Evolutionary conservation across 2,329 filamentous ascomycete species (phyloP).

Genomic region (Talaromyces sp.): DNA sequence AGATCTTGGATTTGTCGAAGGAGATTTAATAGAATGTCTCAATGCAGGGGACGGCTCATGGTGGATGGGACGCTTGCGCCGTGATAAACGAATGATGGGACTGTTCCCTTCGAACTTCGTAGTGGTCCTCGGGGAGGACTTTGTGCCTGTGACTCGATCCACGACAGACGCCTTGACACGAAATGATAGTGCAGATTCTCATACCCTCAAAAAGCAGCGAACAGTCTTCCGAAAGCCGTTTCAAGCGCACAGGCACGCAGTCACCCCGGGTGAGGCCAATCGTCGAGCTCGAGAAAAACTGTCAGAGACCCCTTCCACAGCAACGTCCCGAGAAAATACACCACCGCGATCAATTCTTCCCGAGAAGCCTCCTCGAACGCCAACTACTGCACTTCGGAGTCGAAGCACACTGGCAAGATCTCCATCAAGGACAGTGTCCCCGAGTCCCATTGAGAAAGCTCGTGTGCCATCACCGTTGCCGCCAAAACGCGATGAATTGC

Average conservation of each 20-base stretch:
- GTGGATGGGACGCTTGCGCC: slow-evolving; percentile 92
- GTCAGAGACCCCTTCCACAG: slow-evolving; percentile 35
- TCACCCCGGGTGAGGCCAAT: slow-evolving; percentile 38
- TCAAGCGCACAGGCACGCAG: slow-evolving; percentile 57
- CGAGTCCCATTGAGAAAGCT: slow-evolving; percentile 5
- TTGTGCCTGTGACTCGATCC: slow-evolving; percentile 61
- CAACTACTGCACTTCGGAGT: slow-evolving; percentile 39
- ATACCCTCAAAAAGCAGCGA: slow-evolving; percentile 57
- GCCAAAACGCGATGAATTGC: slow-evolving; percentile 2
- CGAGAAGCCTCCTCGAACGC: slow-evolving; percentile 30
- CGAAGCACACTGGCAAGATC: slow-evolving; percentile 33
- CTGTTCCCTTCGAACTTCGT: slow-evolving; percentile 98
- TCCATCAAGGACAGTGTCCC: slow-evolving; percentile 18
- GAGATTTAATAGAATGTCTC: slow-evolving; percentile 94
- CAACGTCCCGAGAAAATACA: slow-evolving; percentile 35
- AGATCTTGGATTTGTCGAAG: slow-evolving; percentile 95
- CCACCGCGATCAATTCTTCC: slow-evolving; percentile 31
- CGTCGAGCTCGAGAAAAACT: slow-evolving; percentile 36
- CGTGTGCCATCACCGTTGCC: slow-evolving; percentile 8
- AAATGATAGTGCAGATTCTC: slow-evolving; percentile 33
- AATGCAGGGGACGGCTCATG: slow-evolving; percentile 97
- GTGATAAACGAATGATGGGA: slow-evolving; percentile 86
- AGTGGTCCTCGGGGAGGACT: slow-evolving; percentile 78
- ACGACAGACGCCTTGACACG: slow-evolving; percentile 47
- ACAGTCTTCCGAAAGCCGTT: slow-evolving; percentile 62